Evolutionary conservation across 495 filamentous ascomycete genomes (phyloP), one percentile per base, ranked within the genome.

Genomic region (Penicillium cataractarum): DNA sequence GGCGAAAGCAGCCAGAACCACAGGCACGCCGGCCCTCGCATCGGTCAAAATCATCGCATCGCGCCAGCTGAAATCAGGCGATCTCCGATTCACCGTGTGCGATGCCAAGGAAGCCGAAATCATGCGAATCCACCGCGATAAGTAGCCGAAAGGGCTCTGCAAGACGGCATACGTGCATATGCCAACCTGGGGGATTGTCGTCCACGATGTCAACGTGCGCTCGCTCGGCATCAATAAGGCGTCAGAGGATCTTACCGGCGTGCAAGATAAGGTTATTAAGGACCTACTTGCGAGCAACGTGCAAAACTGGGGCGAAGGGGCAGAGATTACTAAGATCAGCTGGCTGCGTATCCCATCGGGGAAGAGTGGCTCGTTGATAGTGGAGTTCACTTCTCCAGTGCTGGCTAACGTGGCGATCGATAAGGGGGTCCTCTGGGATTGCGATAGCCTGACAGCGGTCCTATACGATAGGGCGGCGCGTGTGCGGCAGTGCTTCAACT

Each of bases 391-490:
- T 17, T 42, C 33, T 1, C 58, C 49, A 9, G 6, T 49, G 6
- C 12, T 33, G 17, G 58, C 58, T 0, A 60, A 60, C 1, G 26
- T 29, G 35, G 58, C 58, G 4, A 60, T 54, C 6, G 24, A 54
- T 9, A n/a, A 53, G 5, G 29, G 44, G 8, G 44, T 42, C 7
- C 48, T 60, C 2, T 44, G 24, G 35, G 33, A 53, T 15, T 42
- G 26, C 13, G 27, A 27, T 6, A 19, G 3, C 3, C 24, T 42
- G 21, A 51, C 49, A 17, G 39, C 58, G 0, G 24, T 54, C 10
- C 35, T 60, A n/a, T 60, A 54, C n/a, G 58, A 54, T 24, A 27
- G 58, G 10, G n/a, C 48, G 4, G 21, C 35, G 27, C 46, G 58
- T 19, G 35, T 60, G 7, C 58, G 58, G 9, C 49, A 60, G 27